Evolutionary conservation across 352 stramenopile genomes (phyloP).

Genomic region (Halophytophthora batemanensis): DNA sequence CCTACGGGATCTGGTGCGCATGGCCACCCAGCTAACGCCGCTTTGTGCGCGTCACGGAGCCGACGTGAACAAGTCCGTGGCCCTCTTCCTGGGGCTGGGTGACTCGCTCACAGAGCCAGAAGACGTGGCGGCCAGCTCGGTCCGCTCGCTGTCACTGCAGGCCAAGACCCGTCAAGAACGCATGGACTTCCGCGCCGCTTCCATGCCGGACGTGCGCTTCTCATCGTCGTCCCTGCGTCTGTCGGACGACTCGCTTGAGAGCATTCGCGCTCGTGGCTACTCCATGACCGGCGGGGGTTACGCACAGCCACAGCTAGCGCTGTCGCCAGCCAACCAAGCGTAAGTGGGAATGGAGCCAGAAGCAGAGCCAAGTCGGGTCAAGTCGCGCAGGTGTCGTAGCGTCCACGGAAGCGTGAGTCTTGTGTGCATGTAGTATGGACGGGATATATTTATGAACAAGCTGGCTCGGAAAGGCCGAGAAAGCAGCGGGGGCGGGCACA

Average conservation of each 20-base stretch:
- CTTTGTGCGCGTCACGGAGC: slow-evolving; percentile 41
- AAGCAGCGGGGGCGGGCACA: too few species aligned
- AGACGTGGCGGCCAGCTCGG: slow-evolving; percentile 30
- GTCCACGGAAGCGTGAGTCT: too few species aligned
- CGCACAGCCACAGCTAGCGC: neutral
- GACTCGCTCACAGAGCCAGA: slow-evolving; percentile 43
- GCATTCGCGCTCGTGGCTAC: slow-evolving; percentile 29
- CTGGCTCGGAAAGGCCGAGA: too few species aligned
- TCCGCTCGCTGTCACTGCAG: slow-evolving; percentile 24
- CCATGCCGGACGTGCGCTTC: slow-evolving; percentile 63
- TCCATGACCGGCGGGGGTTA: slow-evolving; percentile 22
- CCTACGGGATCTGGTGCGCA: slow-evolving; percentile 45
- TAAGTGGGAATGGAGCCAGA: slow-evolving; percentile 1
- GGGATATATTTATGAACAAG: too few species aligned
- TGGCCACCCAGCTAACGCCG: slow-evolving; percentile 39
- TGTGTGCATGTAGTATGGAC: neutral
- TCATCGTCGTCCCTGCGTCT: slow-evolving; percentile 34
- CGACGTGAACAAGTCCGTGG: slow-evolving; percentile 67
- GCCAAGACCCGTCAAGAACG: slow-evolving; percentile 68
- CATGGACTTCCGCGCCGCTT: slow-evolving; percentile 61
- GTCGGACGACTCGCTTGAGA: slow-evolving; percentile 20
- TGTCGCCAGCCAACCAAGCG: neutral
- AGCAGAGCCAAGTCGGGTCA: neutral
- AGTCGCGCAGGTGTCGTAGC: neutral
- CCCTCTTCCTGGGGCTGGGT: slow-evolving; percentile 51